A percentile compares a stretch with the other conserved stretches of the same genome.
phyloP scores from a whole-genome alignment of 768 basidiomycete species.

The Phanerodontia chrysosporium region DNA sequence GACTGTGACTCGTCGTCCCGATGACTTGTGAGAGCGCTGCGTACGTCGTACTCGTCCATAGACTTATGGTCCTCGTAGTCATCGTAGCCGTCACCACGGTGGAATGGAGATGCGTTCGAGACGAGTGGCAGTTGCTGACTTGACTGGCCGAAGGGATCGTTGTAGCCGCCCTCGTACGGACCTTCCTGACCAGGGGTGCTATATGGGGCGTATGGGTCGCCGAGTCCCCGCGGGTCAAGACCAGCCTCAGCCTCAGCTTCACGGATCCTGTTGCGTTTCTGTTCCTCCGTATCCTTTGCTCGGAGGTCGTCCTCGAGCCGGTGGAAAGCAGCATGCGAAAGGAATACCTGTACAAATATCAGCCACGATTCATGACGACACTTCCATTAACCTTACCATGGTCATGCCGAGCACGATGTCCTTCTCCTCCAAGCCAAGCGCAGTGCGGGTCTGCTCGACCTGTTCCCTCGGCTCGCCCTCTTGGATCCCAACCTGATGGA shows the following conservation, averaged over 20 bases:
- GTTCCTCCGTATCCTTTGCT: constrained; percentile 79
- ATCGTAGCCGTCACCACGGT: constrained; percentile 70
- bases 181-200: constrained; percentile 45
- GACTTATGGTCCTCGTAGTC: constrained; percentile 76
- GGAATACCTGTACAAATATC: constrained; percentile 61
- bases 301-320: constrained; percentile 84
- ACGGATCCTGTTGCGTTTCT: constrained; percentile 72
- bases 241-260: constrained; percentile 74
- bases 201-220: constrained; percentile 81
- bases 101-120: constrained; percentile 75
- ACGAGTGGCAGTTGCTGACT: constrained; percentile 82
- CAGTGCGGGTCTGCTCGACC: constrained; percentile 53
- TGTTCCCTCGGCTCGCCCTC: constrained; percentile 59
- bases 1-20: constrained; percentile 78
- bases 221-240: constrained; percentile 48
- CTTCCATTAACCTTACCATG: constrained; percentile 52
- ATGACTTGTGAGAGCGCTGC: constrained; percentile 72
- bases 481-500: constrained; percentile 51
- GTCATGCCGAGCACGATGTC: constrained; percentile 81
- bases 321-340: constrained; percentile 84
- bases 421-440: constrained; percentile 54
- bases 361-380: neutral
- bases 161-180: constrained; percentile 38
- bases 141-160: constrained; percentile 54
- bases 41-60: constrained; percentile 76